Evolutionary conservation across 345 rosid genomes (phyloP).

Genomic region (Populus euphratica): DNA sequence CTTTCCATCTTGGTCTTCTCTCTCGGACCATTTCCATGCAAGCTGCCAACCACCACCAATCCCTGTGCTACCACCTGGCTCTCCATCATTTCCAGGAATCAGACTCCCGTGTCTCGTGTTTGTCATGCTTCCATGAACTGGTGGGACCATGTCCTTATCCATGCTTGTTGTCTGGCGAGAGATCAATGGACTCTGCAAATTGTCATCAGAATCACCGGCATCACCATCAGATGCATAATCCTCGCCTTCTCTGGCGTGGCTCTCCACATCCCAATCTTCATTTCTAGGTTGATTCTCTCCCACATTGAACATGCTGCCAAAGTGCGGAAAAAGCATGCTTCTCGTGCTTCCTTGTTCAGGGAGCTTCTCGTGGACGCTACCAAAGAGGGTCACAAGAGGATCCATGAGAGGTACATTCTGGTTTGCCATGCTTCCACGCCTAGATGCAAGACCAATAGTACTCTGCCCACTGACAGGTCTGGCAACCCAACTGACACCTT

Average conservation of each 20-base stretch:
- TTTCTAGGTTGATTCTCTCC: slow-evolving; percentile 69
- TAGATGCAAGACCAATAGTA: slow-evolving; percentile 53
- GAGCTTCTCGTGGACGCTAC: slow-evolving; percentile 80
- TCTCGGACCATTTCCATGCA: slow-evolving; percentile 94
- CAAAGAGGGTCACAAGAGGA: slow-evolving; percentile 86
- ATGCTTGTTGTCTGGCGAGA: slow-evolving; percentile 80
- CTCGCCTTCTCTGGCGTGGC: slow-evolving; percentile 61
- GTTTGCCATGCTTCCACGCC: slow-evolving; percentile 62
- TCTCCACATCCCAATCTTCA: slow-evolving; percentile 91
- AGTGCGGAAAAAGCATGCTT: slow-evolving; percentile 85
- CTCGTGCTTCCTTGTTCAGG: slow-evolving; percentile 82
- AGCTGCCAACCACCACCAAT: slow-evolving; percentile 99
- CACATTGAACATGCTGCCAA: slow-evolving; percentile 95
- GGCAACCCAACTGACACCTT: slow-evolving; percentile 78
- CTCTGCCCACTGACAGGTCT: slow-evolving; percentile 79
- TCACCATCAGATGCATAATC: slow-evolving; percentile 68
- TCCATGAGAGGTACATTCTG: slow-evolving; percentile 55
- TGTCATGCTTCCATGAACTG: slow-evolving; percentile 49
- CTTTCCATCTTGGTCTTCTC: slow-evolving; percentile 65
- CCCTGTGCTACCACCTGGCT: slow-evolving; percentile 49
- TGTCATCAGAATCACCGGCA: slow-evolving; percentile 61
- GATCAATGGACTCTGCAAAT: slow-evolving; percentile 81
- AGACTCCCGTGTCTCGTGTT: slow-evolving; percentile 61
- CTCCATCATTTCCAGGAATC: slow-evolving; percentile 54
- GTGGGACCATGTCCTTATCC: slow-evolving; percentile 60